Conservation (phyloP, 2,329 filamentous ascomycete genomes). For the Scortechinia acanthostroma region DNA sequence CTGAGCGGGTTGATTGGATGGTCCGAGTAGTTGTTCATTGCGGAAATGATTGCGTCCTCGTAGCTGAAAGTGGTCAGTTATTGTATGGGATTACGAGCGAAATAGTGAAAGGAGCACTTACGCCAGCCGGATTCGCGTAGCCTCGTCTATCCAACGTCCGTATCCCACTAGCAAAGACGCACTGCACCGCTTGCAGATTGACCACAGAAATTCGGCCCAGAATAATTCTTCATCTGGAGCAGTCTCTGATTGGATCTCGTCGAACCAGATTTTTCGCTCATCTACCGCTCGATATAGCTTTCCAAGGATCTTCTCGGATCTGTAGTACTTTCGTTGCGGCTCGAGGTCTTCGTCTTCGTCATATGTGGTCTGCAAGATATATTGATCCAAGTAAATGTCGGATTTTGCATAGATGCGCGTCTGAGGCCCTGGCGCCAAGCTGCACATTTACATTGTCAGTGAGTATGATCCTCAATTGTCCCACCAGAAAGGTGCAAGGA, state of each 20-base stretch:
- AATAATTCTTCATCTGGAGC: conserved; percentile 8
- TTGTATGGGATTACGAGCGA: no score
- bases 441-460: conserved; percentile 32
- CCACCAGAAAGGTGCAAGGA: not conserved
- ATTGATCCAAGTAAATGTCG: conserved; percentile 10
- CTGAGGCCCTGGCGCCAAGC: conserved; percentile 39
- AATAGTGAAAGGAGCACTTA: no score
- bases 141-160: no score
- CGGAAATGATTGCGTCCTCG: not conserved
- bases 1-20: not conserved
- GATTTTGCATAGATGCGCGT: conserved; percentile 26
- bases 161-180: no score
- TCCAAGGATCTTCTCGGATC: conserved; percentile 63
- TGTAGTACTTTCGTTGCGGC: conserved; percentile 49
- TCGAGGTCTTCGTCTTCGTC: conserved; percentile 34
- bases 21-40: not conserved
- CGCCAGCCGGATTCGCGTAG: no score
- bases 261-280: conserved; percentile 57
- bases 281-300: conserved; percentile 67
- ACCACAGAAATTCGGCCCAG: not conserved
- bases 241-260: conserved; percentile 34
- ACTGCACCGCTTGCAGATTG: no score
- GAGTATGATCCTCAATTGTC: conserved; percentile 16
- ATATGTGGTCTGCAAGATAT: conserved; percentile 7
- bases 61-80: no score